Evolutionary conservation across 306 rosid species (phyloP).

Genomic region (Oxytropis ochrocephala): DNA sequence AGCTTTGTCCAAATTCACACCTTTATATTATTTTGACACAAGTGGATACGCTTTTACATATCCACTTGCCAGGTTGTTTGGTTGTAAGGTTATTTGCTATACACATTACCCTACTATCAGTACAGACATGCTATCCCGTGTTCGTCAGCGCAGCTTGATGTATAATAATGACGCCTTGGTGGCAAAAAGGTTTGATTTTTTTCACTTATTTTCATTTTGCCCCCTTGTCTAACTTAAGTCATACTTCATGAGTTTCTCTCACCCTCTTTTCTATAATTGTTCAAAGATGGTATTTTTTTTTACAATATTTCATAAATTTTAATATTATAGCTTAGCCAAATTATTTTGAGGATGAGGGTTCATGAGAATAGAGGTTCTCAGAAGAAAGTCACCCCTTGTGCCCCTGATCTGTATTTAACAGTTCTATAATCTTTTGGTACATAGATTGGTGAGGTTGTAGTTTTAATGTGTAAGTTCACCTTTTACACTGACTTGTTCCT

Average conservation of each 20-base stretch:
- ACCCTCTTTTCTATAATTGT: neutral
- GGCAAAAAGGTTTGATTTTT: conserved; percentile 51
- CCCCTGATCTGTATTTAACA: neutral
- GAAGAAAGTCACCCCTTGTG: neutral
- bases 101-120: conserved; percentile 98
- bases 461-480: neutral
- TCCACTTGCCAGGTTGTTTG: conserved; percentile 82
- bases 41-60: conserved; percentile 93
- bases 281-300: neutral
- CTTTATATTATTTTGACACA: conserved; percentile 69
- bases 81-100: conserved; percentile 80
- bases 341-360: neutral
- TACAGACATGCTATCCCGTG: conserved; percentile 89
- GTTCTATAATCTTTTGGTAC: neutral
- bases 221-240: neutral
- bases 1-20: conserved; percentile 79
- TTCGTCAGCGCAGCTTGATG: conserved; percentile 58
- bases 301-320: conserved; percentile 1
- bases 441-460: neutral
- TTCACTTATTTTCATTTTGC: neutral
- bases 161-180: conserved; percentile 70
- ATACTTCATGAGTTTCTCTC: neutral
- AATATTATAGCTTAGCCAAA: neutral
- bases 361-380: neutral
- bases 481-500: neutral